Conservation (phyloP, 768 basidiomycete species). For the Termitomyces sp. region DNA sequence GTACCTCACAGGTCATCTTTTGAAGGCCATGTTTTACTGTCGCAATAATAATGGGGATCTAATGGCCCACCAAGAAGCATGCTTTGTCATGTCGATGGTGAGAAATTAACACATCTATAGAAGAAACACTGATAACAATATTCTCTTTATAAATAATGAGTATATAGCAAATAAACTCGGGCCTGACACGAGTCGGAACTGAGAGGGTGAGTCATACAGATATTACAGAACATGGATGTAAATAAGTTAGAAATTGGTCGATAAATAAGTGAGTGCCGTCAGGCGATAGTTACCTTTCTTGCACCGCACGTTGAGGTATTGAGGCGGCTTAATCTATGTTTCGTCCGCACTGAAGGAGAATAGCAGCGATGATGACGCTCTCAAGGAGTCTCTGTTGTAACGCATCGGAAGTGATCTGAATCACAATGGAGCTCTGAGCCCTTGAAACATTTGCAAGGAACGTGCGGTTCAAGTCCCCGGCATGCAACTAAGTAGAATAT, state of each 20-base stretch:
- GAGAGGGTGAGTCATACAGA: background rate
- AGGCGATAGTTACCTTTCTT: background rate
- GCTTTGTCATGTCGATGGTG: no score
- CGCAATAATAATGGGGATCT: no score
- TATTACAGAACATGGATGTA: background rate
- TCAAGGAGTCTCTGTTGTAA: conserved; percentile 51
- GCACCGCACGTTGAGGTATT: background rate
- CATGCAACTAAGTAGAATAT: conserved; percentile 37
- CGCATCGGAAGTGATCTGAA: conserved; percentile 53
- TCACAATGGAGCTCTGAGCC: conserved; percentile 33
- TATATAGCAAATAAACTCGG: background rate
- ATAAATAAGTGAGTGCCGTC: background rate
- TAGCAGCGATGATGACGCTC: conserved; percentile 40
- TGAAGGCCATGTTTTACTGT: no score
- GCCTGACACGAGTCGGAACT: background rate
- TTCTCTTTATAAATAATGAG: background rate
- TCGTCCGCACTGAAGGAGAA: conserved; percentile 55
- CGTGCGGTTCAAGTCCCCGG: conserved; percentile 23
- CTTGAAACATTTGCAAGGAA: conserved; percentile 49
- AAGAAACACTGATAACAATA: background rate
- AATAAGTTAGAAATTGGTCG: background rate
- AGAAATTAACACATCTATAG: background rate
- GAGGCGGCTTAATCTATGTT: conserved; percentile 44
- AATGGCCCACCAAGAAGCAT: no score
- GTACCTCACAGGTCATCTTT: no score